A percentile compares a stretch with the other conserved stretches of the same genome.
Conservation (phyloP, 495 filamentous ascomycete genomes). For the Hyaloscypha variabilis region DNA sequence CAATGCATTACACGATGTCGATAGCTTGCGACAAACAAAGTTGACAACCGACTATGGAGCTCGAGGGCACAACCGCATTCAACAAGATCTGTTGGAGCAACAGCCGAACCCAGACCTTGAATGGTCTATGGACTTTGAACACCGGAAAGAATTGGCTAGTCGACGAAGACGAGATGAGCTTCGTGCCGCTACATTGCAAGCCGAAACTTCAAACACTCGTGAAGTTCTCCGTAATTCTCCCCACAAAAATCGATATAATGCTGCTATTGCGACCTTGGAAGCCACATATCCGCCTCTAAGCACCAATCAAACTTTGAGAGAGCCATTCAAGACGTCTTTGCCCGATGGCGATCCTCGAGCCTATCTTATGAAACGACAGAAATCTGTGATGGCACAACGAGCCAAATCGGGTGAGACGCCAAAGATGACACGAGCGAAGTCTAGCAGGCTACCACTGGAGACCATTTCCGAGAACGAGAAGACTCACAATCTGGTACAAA, state of each 20-base stretch:
- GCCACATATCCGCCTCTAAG: background rate
- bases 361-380: constrained; percentile 44
- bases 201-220: background rate
- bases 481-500: constrained; percentile 28
- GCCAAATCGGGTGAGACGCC: constrained; percentile 22
- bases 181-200: constrained; percentile 8
- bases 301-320: constrained; percentile 9
- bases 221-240: constrained; percentile 28
- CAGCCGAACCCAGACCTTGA: constrained; percentile 32
- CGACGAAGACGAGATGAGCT: constrained; percentile 31
- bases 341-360: constrained; percentile 41
- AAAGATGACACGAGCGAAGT: constrained; percentile 41
- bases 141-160: constrained; percentile 35
- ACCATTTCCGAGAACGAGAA: constrained; percentile 35
- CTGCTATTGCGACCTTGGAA: constrained; percentile 36
- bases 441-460: constrained; percentile 48
- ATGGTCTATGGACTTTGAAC: constrained; percentile 40
- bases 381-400: constrained; percentile 30
- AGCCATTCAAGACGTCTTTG: constrained; percentile 35
- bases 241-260: constrained; percentile 40
- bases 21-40: constrained; percentile 22
- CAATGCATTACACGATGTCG: background rate
- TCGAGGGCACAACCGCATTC: background rate
- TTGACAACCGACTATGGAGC: background rate
- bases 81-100: constrained; percentile 1